phyloP scores from a whole-genome alignment of 805 yeast genomes.

The Wickerhamomyces ciferrii region DNA sequence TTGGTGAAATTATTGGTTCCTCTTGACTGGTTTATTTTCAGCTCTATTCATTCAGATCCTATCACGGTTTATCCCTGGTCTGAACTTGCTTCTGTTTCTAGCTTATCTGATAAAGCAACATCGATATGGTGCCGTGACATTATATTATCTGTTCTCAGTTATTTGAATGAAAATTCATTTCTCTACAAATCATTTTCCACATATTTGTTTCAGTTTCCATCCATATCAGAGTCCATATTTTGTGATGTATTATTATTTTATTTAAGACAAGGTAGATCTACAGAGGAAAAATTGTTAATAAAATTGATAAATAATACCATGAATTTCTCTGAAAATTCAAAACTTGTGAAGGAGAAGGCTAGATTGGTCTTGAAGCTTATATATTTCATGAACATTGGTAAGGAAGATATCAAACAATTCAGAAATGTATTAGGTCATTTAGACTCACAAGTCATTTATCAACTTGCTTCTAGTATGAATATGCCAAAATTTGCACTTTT shows the following conservation, averaged over 20 bases:
- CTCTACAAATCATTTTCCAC: conserved; percentile 4
- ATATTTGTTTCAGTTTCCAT: conserved; percentile 9
- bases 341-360: conserved; percentile 5
- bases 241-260: not conserved
- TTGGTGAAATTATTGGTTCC: conserved; percentile 4
- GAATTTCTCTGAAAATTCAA: not conserved
- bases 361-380: conserved; percentile 18
- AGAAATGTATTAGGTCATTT: conserved; percentile 16
- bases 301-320: conserved; percentile 1
- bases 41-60: conserved; percentile 3
- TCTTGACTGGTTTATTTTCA: conserved; percentile 13
- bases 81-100: not conserved
- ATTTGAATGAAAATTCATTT: not conserved
- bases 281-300: conserved; percentile 2
- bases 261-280: not conserved
- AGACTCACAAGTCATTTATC: conserved; percentile 10
- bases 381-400: conserved; percentile 22
- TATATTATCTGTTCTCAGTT: conserved; percentile 4
- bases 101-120: not conserved
- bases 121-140: conserved; percentile 11
- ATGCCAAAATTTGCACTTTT: conserved; percentile 26
- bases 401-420: conserved; percentile 11
- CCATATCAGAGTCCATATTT: conserved; percentile 14
- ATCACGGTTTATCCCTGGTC: not conserved
- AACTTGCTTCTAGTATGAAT: conserved; percentile 17